These are phyloP conservation scores for Hericium coralloides DNA, from an alignment of 768 basidiomycete genomes.

Conservation along the genomic window DNA sequence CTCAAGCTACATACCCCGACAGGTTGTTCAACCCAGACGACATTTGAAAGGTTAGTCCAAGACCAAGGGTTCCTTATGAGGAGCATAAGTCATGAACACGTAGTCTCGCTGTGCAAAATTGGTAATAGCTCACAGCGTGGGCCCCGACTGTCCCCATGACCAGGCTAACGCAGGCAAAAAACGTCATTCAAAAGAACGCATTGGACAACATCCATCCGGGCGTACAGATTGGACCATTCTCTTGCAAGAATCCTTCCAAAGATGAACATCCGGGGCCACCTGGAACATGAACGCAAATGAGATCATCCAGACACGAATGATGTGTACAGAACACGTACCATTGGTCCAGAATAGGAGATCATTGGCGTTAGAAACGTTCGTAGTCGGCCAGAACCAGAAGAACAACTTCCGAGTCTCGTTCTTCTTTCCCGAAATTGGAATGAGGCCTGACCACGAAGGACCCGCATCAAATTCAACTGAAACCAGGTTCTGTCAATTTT, in stretches of 20 bases:
- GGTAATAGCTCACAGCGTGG: conserved; percentile 29
- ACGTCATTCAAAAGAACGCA: neutral
- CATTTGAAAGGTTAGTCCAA: conserved; percentile 69
- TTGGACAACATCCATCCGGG: conserved; percentile 4
- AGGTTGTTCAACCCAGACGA: conserved; percentile 71
- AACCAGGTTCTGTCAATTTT: neutral
- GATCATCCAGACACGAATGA: neutral
- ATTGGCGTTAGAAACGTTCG: conserved; percentile 20
- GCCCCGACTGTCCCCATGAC: conserved; percentile 51
- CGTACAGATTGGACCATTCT: conserved; percentile 52
- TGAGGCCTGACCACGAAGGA: conserved; percentile 22
- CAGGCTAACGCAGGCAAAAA: conserved; percentile 36
- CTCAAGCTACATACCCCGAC: conserved; percentile 34
- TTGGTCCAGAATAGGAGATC: conserved; percentile 28
- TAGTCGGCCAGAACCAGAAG: conserved; percentile 26
- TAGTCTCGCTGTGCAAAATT: neutral
- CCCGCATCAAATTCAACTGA: conserved; percentile 29
- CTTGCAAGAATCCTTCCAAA: conserved; percentile 61
- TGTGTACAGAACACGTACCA: conserved; percentile 13
- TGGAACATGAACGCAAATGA: neutral
- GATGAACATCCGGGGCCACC: conserved; percentile 72
- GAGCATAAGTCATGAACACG: neutral
- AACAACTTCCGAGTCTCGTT: conserved; percentile 40
- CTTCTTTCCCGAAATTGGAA: conserved; percentile 20
- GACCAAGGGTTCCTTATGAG: conserved; percentile 35